Base-by-base conservation (phyloP, 2,329 filamentous ascomycete genomes). In the Cercospora zeae-maydis region DNA sequence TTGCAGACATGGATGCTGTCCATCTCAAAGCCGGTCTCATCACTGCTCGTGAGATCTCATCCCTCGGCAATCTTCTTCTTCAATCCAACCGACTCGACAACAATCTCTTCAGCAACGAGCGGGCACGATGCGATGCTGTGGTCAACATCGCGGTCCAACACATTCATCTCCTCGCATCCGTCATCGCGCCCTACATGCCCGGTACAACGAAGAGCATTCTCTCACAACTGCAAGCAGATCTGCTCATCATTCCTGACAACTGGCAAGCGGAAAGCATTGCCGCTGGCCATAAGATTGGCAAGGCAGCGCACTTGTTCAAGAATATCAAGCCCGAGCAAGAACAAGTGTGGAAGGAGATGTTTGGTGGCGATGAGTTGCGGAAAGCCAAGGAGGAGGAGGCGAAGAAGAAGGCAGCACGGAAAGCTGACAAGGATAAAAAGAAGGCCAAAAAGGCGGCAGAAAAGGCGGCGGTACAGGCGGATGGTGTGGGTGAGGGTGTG, bases 121-220 rank as follows among this genome's bases (percentile, higher is more conserved):
- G 85, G 16, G 80, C 83, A 56, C 81, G 81, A 30, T 85, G 83
- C 61, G 84, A 85, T 10, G 83, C 84, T 5, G 84, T 88, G 19
- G 84, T 96, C 59, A 89, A 91, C 60, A 81, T 92, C n/a, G 91
- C 89, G 0, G 81, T 96, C 64, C 96, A 96, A 78, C 85, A 93
- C 67, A 87, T 93, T 59, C 87, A 93, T 73, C 86, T 97, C 33
- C 83, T 96, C 53, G 90, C 92, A 21, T 88, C 86, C 59, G 79
- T 96, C 47, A 84, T 93, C 61, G 86, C 87, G 58, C 93, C 93
- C 0, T 97, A 93, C 78, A 91, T 97, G 82, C 92, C 92, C 42
- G 83, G 84, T n/a, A 93, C 89, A 8, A 83, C 89, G 3, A 83
- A 83, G 63, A 86, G 86, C 33, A 96, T 97, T 70, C 85, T 91